Evolutionary conservation across 352 stramenopile species (phyloP).

Genomic region (Phytophthora meadii): DNA sequence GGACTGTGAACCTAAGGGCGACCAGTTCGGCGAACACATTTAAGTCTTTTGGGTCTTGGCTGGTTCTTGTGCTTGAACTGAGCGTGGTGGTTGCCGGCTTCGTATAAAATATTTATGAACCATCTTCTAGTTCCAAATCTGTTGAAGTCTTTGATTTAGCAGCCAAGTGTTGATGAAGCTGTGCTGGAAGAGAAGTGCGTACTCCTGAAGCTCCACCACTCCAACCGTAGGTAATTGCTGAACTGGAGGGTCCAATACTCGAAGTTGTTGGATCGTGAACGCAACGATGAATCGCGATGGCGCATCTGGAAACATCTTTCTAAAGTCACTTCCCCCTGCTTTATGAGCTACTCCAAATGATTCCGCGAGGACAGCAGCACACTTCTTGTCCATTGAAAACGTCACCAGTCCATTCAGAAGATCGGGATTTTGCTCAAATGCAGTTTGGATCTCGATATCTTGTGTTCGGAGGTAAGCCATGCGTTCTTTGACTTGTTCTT

Average conservation of each 20-base stretch:
- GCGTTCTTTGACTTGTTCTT: constrained; percentile 22
- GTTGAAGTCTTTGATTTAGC: constrained; percentile 27
- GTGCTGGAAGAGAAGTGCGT: constrained; percentile 27
- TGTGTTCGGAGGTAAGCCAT: constrained; percentile 12
- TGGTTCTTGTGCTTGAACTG: constrained; percentile 1
- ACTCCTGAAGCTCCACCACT: constrained; percentile 29
- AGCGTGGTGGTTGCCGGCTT: neutral
- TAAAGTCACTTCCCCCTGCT: constrained; percentile 5
- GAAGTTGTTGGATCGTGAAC: constrained; percentile 31
- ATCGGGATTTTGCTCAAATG: constrained; percentile 24
- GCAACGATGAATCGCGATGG: constrained; percentile 27
- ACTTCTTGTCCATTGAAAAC: constrained; percentile 21
- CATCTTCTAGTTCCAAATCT: constrained; percentile 20
- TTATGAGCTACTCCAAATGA: constrained; percentile 23
- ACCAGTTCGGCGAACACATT: constrained; percentile 13
- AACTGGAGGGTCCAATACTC: neutral
- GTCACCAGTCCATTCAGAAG: constrained; percentile 26
- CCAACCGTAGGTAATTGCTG: constrained; percentile 8
- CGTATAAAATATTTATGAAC: neutral
- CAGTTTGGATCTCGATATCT: constrained; percentile 20
- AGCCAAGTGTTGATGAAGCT: constrained; percentile 40
- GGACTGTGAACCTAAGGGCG: constrained; percentile 24
- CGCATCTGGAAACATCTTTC: constrained; percentile 20
- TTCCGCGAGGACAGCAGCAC: constrained; percentile 9
- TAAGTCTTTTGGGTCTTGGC: constrained; percentile 1